phyloP scores from a whole-genome alignment of 202 grass and related monocot genomes.

The Schoenoplectus triqueter region DNA sequence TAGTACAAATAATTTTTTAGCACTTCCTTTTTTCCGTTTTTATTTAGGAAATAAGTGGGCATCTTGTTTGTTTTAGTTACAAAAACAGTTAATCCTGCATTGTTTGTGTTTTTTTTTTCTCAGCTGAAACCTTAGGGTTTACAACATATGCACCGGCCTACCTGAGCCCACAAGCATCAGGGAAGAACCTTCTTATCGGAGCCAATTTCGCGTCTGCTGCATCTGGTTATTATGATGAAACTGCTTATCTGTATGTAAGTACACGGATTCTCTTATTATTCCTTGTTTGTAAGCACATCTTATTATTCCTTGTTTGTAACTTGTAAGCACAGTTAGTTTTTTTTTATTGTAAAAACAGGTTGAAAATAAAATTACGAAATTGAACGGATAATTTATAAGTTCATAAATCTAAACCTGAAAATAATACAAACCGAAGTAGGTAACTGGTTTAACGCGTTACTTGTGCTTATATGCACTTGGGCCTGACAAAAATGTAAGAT shows the following conservation, averaged over 20 bases:
- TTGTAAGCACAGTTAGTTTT: background rate
- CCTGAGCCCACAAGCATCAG: conserved; percentile 86
- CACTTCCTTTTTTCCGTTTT: background rate
- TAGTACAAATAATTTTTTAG: background rate
- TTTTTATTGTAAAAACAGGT: background rate
- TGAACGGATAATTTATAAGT: background rate
- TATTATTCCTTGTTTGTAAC: background rate
- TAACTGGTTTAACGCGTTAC: background rate
- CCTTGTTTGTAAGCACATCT: background rate
- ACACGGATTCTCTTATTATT: background rate
- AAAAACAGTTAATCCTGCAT: background rate
- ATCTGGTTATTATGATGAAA: conserved; percentile 93
- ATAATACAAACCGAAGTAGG: background rate
- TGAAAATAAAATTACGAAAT: background rate
- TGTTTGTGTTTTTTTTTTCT: conserved; percentile 20
- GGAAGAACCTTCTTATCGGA: conserved; percentile 82
- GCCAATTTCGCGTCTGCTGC: conserved; percentile 96
- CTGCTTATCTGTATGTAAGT: conserved; percentile 83
- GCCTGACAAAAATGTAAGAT: background rate
- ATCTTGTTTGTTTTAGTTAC: background rate
- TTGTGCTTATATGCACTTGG: too few relatives aligned
- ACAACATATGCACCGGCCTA: conserved; percentile 73
- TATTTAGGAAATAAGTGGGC: background rate
- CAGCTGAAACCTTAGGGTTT: conserved; percentile 85
- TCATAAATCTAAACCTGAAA: background rate